Evolutionary conservation across 208 protist species (phyloP).

Genomic region (Acanthamoeba healyi): DNA sequence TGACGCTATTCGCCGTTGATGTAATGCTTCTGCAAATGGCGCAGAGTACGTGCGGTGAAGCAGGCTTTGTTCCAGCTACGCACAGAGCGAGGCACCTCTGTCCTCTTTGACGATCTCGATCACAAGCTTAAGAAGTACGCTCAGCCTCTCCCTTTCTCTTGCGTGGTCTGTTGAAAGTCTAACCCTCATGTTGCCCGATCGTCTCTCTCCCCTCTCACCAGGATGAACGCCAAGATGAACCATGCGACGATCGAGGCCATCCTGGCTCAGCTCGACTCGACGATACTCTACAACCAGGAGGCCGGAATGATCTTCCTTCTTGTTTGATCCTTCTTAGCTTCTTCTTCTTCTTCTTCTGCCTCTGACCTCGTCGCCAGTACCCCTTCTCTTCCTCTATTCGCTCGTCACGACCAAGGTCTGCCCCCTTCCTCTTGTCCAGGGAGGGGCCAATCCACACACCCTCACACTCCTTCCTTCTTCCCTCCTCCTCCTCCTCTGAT

Average conservation of each 20-base stretch:
- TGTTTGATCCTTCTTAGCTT: neutral
- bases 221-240: slow-evolving; percentile 51
- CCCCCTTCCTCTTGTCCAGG: too few species aligned
- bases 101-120: neutral
- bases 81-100: neutral
- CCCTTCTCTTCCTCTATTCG: too few species aligned
- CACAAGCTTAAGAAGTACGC: slow-evolving; percentile 36
- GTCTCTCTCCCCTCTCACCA: neutral
- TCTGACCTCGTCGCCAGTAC: too few species aligned
- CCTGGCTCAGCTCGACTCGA: neutral
- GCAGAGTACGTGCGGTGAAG: neutral
- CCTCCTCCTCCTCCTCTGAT: too few species aligned
- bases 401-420: too few species aligned
- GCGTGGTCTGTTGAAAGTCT: too few species aligned
- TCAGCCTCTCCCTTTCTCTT: neutral
- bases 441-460: too few species aligned
- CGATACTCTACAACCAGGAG: neutral
- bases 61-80: neutral
- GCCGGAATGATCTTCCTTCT: neutral
- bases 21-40: too few species aligned
- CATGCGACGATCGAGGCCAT: slow-evolving; percentile 1
- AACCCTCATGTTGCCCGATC: too few species aligned
- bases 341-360: too few species aligned
- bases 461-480: too few species aligned
- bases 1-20: too few species aligned